phyloP scores from a whole-genome alignment of 352 stramenopile species.

The Albugo laibachii region DNA sequence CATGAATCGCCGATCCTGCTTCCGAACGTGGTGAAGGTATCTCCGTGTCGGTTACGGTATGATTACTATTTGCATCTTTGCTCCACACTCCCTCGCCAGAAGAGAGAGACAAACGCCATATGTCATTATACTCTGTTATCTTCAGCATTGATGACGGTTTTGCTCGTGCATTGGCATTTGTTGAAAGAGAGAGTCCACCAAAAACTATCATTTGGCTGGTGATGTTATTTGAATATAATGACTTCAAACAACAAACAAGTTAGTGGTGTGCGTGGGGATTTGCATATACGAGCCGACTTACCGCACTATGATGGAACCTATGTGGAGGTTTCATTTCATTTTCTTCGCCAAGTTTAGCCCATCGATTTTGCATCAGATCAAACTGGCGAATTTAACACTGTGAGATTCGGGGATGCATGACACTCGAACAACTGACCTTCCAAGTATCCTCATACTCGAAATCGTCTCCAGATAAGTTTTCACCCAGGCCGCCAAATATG shows the following conservation, averaged over 20 bases:
- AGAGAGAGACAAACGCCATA: not conserved
- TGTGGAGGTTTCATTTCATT: conserved; percentile 10
- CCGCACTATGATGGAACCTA: conserved; percentile 10
- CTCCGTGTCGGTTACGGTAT: not conserved
- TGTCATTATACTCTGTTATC: conserved; percentile 6
- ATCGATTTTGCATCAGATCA: conserved; percentile 15
- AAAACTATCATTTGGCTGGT: conserved; percentile 21
- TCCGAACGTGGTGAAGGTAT: not conserved
- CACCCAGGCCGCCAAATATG: conserved; percentile 35
- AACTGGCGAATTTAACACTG: conserved; percentile 12
- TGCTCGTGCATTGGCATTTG: conserved; percentile 1
- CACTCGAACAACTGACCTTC: conserved; percentile 1
- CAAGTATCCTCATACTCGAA: conserved; percentile 61
- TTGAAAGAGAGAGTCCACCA: conserved; percentile 21
- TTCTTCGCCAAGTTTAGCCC: conserved; percentile 12
- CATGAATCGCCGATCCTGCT: not conserved
- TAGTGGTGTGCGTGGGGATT: too few species aligned
- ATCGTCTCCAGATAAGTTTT: conserved; percentile 11
- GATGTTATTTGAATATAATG: too few species aligned
- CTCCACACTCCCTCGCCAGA: not conserved
- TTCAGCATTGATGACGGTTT: not conserved
- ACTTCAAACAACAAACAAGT: too few species aligned
- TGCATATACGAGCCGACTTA: not conserved
- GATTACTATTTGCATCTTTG: not conserved
- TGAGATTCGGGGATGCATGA: too few species aligned